These are phyloP conservation scores for Phialocephala subalpina DNA, from an alignment of 2,329 filamentous ascomycete species.

Conservation along the genomic window DNA sequence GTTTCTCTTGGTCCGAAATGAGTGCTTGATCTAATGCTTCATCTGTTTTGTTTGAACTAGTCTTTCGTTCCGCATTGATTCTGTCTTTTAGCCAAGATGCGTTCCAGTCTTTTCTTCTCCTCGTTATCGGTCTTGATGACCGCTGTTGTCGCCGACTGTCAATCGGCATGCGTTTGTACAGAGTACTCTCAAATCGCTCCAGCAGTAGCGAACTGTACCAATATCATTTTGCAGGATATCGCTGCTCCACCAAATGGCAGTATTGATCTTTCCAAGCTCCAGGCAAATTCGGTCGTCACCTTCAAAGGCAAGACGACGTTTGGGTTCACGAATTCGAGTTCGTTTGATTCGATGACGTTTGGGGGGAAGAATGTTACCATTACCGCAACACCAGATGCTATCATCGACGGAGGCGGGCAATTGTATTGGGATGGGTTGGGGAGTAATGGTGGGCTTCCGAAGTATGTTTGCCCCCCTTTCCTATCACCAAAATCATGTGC, in stretches of 20 bases:
- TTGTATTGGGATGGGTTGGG: conserved; percentile 70
- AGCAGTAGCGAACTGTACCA: conserved; percentile 59
- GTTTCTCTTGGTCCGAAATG: conserved; percentile 13
- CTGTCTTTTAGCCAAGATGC: conserved; percentile 19
- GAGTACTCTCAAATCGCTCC: conserved; percentile 55
- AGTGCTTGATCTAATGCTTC: too few relatives aligned
- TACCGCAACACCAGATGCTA: conserved; percentile 57
- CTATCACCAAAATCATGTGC: not conserved
- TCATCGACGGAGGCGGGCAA: conserved; percentile 64
- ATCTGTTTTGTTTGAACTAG: not conserved
- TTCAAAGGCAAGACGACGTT: conserved; percentile 67
- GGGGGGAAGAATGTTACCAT: conserved; percentile 65
- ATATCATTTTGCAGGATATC: conserved; percentile 62
- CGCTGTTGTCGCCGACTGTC: conserved; percentile 4
- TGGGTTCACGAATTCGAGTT: conserved; percentile 37
- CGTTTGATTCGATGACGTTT: conserved; percentile 50
- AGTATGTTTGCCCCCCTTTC: conserved; percentile 27
- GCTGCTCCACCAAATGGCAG: conserved; percentile 64
- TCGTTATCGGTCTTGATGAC: not conserved
- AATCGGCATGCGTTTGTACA: conserved; percentile 58
- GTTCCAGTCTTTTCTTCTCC: conserved; percentile 24
- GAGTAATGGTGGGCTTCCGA: conserved; percentile 57
- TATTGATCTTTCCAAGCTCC: conserved; percentile 62
- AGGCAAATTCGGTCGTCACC: conserved; percentile 60
- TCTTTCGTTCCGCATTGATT: conserved; percentile 10